Percentiles rank a stretch among this genome's conserved stretches.
These are phyloP conservation scores for Hypoxylon sp. DNA, from an alignment of 2,329 filamentous ascomycete genomes.

Conservation along the genomic window DNA sequence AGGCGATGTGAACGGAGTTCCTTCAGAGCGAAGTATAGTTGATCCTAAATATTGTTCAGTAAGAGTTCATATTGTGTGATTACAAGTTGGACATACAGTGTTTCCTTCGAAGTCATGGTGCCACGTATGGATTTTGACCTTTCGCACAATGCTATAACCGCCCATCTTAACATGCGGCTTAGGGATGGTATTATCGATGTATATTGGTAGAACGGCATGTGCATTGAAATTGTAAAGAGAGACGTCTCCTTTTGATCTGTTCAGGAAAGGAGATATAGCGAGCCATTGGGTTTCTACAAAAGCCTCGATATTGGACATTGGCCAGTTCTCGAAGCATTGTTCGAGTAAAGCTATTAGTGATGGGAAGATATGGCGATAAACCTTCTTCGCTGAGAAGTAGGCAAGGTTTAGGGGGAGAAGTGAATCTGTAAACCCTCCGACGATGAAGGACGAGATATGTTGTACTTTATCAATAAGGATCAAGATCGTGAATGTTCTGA, in stretches of 20 bases:
- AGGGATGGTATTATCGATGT: neutral
- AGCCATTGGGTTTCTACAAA: slow-evolving; percentile 23
- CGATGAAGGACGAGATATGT: slow-evolving; percentile 15
- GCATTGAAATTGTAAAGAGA: slow-evolving; percentile 14
- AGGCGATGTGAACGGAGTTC: slow-evolving; percentile 8
- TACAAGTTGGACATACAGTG: too few species aligned
- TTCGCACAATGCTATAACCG: slow-evolving; percentile 15
- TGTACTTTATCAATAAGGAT: slow-evolving; percentile 16
- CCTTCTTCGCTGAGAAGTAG: neutral
- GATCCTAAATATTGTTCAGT: too few species aligned
- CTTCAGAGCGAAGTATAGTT: slow-evolving; percentile 20
- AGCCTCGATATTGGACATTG: slow-evolving; percentile 1
- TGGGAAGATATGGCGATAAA: too few species aligned
- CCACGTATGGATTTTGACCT: slow-evolving; percentile 19
- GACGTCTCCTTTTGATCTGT: slow-evolving; percentile 2
- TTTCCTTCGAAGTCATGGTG: slow-evolving; percentile 12
- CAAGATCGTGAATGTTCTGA: slow-evolving; percentile 16
- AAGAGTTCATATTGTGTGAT: too few species aligned
- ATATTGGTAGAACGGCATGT: slow-evolving; percentile 10
- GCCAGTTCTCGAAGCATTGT: slow-evolving; percentile 21
- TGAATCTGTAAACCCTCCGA: slow-evolving; percentile 15
- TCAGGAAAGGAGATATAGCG: slow-evolving; percentile 23
- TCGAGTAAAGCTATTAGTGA: neutral
- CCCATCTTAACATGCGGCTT: neutral
- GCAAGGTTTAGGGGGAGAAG: slow-evolving; percentile 15